These are phyloP conservation scores for Colletotrichum tropicale DNA, from an alignment of 2,329 filamentous ascomycete genomes.

Conservation along the genomic window DNA sequence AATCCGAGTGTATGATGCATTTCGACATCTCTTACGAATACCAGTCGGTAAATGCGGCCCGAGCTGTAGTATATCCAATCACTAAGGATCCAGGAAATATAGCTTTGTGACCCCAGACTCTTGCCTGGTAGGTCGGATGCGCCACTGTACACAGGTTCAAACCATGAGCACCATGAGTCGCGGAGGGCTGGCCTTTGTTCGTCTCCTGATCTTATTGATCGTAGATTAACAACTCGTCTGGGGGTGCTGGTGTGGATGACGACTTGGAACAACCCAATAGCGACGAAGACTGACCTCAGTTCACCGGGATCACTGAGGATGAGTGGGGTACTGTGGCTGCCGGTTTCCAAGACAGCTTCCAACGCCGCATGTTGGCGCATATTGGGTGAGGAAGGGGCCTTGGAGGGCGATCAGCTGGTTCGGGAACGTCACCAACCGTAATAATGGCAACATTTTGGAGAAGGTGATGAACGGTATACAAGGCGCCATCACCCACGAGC, in stretches of 20 bases:
- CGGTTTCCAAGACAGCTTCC: too few species aligned
- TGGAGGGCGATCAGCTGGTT: too few species aligned
- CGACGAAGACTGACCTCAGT: not conserved
- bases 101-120: slow-evolving; percentile 25
- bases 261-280: not conserved
- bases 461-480: too few species aligned
- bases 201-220: not conserved
- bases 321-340: too few species aligned
- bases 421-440: too few species aligned
- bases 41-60: slow-evolving; percentile 34
- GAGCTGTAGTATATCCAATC: slow-evolving; percentile 40
- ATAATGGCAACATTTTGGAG: too few species aligned
- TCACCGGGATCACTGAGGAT: too few species aligned
- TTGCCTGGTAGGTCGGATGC: slow-evolving; percentile 32
- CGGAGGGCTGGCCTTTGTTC: not conserved
- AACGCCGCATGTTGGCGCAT: too few species aligned
- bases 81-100: slow-evolving; percentile 33
- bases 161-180: slow-evolving; percentile 34
- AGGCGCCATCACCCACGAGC: too few species aligned
- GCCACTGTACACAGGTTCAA: slow-evolving; percentile 7
- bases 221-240: not conserved
- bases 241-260: not conserved
- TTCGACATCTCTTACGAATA: slow-evolving; percentile 30
- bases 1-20: slow-evolving; percentile 29
- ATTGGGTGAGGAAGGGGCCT: too few species aligned